Conservation (phyloP, 1,139 yeast genomes). For the Geotrichum candidum region DNA sequence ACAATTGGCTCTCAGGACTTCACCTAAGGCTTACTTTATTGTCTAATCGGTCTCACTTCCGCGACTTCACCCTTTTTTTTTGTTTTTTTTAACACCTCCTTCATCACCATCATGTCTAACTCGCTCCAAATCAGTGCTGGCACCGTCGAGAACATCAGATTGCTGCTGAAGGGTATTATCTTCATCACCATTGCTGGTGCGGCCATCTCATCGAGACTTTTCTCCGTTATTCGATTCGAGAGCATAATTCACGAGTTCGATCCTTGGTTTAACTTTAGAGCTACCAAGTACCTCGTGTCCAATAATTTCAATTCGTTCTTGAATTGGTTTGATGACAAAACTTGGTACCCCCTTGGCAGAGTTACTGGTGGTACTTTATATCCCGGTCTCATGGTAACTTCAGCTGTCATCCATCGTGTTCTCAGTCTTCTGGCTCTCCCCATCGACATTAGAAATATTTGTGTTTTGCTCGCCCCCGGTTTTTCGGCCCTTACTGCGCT, state of each 20-base stretch:
- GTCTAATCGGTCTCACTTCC: background rate
- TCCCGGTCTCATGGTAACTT: slow-evolving; percentile 97
- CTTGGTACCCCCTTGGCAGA: slow-evolving; percentile 98
- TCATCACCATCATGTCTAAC: slow-evolving; percentile 5
- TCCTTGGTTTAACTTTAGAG: slow-evolving; percentile 98
- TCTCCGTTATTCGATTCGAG: slow-evolving; percentile 61
- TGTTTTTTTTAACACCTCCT: background rate
- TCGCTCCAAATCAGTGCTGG: slow-evolving; percentile 13
- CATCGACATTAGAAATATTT: slow-evolving; percentile 87
- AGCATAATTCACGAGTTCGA: slow-evolving; percentile 97
- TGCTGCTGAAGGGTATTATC: slow-evolving; percentile 57
- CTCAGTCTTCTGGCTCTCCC: slow-evolving; percentile 67
- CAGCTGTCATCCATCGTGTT: slow-evolving; percentile 79
- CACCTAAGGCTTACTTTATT: background rate
- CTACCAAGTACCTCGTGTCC: slow-evolving; percentile 80
- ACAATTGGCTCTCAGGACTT: background rate
- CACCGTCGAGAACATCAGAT: slow-evolving; percentile 23
- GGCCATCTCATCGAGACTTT: slow-evolving; percentile 81
- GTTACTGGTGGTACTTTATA: slow-evolving; percentile 98
- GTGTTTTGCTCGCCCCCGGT: slow-evolving; percentile 95
- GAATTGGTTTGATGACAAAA: slow-evolving; percentile 97
- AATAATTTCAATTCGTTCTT: slow-evolving; percentile 84
- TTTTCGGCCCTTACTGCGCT: slow-evolving; percentile 90
- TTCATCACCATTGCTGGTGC: slow-evolving; percentile 77
- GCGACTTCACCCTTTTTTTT: background rate